Evolutionary conservation across 1,284 basidiomycete species (phyloP).

Genomic region (Ceratobasidium sp.): DNA sequence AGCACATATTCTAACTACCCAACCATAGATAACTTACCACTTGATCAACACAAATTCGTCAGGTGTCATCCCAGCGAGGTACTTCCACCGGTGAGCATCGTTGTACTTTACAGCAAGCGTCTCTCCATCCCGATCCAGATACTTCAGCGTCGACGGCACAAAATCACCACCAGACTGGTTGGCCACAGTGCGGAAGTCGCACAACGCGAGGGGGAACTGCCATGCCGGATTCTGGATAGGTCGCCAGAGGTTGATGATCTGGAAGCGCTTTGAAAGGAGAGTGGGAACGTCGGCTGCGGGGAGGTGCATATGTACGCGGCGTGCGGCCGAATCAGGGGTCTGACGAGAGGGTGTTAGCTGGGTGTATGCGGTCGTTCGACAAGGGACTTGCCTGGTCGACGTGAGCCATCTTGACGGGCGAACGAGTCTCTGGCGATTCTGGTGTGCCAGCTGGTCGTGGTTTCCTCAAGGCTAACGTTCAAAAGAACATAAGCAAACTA

Average conservation of each 20-base stretch:
- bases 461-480: constrained; percentile 59
- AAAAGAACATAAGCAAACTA: not conserved
- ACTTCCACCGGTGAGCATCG: constrained; percentile 71
- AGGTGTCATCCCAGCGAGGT: constrained; percentile 68
- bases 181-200: constrained; percentile 68
- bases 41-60: constrained; percentile 74
- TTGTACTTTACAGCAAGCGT: constrained; percentile 66
- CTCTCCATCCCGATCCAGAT: constrained; percentile 67
- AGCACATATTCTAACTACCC: too few species aligned
- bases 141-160: constrained; percentile 62
- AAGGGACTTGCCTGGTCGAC: constrained; percentile 58
- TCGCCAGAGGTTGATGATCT: constrained; percentile 79
- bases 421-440: constrained; percentile 56
- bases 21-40: constrained; percentile 71
- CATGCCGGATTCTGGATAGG: constrained; percentile 65
- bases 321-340: constrained; percentile 60
- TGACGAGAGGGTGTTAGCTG: constrained; percentile 49
- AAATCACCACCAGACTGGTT: constrained; percentile 56
- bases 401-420: constrained; percentile 62
- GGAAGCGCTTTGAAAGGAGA: constrained; percentile 63
- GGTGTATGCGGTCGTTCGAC: not conserved
- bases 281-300: constrained; percentile 61
- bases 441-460: constrained; percentile 55
- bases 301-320: constrained; percentile 66
- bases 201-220: constrained; percentile 71